A percentile compares a stretch with the other conserved stretches of the same genome.
phyloP scores from a whole-genome alignment of 2,329 filamentous ascomycete genomes.

The Lasiodiplodia sp. region DNA sequence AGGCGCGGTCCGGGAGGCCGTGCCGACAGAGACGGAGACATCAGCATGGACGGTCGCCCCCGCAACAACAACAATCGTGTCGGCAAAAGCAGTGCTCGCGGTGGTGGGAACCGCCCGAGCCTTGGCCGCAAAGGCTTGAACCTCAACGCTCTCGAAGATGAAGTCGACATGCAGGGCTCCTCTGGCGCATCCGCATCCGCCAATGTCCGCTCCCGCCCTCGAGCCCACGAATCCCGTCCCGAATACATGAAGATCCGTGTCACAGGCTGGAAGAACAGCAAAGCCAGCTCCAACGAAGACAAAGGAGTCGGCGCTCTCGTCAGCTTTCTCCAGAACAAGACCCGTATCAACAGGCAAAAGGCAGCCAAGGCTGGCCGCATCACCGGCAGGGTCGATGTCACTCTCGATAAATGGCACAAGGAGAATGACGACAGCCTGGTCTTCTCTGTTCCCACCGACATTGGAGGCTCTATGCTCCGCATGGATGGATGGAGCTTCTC shows the following conservation, averaged over 20 bases:
- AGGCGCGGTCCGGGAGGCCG: conserved; percentile 36
- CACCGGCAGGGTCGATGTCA: conserved; percentile 43
- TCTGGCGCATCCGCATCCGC: conserved; percentile 31
- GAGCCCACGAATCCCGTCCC: conserved; percentile 11
- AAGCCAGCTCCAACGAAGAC: conserved; percentile 43
- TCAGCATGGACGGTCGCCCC: conserved; percentile 62
- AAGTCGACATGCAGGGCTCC: conserved; percentile 37
- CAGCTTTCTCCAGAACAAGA: conserved; percentile 51
- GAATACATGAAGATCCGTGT: conserved; percentile 33
- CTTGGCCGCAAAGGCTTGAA: conserved; percentile 23
- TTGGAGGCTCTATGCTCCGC: conserved; percentile 45
- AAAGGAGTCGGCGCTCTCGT: conserved; percentile 47
- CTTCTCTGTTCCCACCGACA: conserved; percentile 47
- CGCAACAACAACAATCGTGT: conserved; percentile 39
- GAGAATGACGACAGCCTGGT: conserved; percentile 45
- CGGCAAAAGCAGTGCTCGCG: conserved; percentile 36
- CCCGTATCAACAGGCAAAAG: conserved; percentile 39
- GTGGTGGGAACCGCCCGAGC: conserved; percentile 5
- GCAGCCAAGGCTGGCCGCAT: conserved; percentile 32
- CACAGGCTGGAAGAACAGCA: conserved; percentile 51
- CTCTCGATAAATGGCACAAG: conserved; percentile 38
- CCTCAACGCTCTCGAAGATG: conserved; percentile 33
- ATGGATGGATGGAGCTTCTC: conserved; percentile 52
- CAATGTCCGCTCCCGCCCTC: conserved; percentile 20
- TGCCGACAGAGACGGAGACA: conserved; percentile 67